These are phyloP conservation scores for Mycosphaerella arachidis DNA, from an alignment of 2,329 filamentous ascomycete genomes.

Conservation along the genomic window DNA sequence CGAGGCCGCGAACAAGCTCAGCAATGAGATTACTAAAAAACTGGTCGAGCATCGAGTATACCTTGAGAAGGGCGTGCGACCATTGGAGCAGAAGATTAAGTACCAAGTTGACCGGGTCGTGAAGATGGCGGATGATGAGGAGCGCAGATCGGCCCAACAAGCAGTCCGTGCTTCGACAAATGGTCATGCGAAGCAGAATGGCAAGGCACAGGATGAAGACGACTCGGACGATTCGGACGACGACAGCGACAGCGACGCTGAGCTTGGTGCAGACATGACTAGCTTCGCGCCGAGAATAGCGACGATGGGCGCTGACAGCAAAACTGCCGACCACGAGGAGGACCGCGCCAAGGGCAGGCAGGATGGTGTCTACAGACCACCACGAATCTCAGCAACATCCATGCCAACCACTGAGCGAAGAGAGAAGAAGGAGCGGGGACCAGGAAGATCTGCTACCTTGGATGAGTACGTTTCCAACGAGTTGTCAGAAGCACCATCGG, in stretches of 20 bases:
- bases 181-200: slow-evolving; percentile 11
- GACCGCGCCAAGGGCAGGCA: slow-evolving; percentile 32
- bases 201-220: slow-evolving; percentile 31
- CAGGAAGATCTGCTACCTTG: slow-evolving; percentile 73
- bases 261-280: slow-evolving; percentile 51
- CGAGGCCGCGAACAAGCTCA: slow-evolving; percentile 42
- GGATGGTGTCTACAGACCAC: slow-evolving; percentile 80
- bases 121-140: slow-evolving; percentile 73
- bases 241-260: slow-evolving; percentile 39
- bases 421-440: slow-evolving; percentile 57
- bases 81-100: slow-evolving; percentile 81
- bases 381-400: slow-evolving; percentile 77
- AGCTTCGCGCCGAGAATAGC: slow-evolving; percentile 59
- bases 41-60: slow-evolving; percentile 89
- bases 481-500: slow-evolving; percentile 72
- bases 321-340: slow-evolving; percentile 6
- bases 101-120: slow-evolving; percentile 97
- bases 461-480: slow-evolving; percentile 89
- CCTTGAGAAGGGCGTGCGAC: slow-evolving; percentile 85
- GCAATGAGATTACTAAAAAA: slow-evolving; percentile 72
- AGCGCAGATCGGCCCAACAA: slow-evolving; percentile 43
- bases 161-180: slow-evolving; percentile 29
- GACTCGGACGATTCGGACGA: slow-evolving; percentile 34
- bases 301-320: slow-evolving; percentile 34
- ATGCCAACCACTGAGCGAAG: slow-evolving; percentile 57